phyloP scores from a whole-genome alignment of 495 filamentous ascomycete species.

The Talaromyces stipitatus region DNA sequence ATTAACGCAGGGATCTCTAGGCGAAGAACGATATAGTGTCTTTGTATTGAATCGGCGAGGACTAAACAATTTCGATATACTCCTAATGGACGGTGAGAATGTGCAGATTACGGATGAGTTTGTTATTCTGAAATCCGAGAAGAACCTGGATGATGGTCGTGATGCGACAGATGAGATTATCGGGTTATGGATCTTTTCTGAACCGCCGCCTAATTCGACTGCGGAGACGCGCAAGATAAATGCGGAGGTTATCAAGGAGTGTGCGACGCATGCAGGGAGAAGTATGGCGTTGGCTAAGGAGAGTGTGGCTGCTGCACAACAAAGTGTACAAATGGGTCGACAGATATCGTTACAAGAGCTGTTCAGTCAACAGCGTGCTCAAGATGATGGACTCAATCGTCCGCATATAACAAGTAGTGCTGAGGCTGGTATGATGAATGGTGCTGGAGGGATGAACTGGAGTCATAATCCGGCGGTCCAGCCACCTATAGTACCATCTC shows the following conservation, averaged over 20 bases:
- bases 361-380: conserved; percentile 46
- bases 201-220: conserved; percentile 46
- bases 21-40: conserved; percentile 48
- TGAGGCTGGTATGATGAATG: background rate
- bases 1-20: conserved; percentile 33
- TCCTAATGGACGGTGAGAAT: conserved; percentile 42
- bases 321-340: conserved; percentile 43
- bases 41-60: conserved; percentile 56
- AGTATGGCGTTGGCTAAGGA: conserved; percentile 37
- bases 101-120: conserved; percentile 55
- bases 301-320: conserved; percentile 27
- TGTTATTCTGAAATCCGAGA: conserved; percentile 47
- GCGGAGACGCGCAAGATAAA: conserved; percentile 41
- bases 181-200: conserved; percentile 60
- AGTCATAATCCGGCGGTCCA: background rate
- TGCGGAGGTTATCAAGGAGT: conserved; percentile 46
- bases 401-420: conserved; percentile 11
- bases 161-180: conserved; percentile 28
- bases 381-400: conserved; percentile 45
- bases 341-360: conserved; percentile 47
- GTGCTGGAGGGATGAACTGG: background rate
- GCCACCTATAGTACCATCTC: background rate
- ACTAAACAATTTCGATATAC: conserved; percentile 49
- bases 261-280: conserved; percentile 41
- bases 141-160: conserved; percentile 2